phyloP scores from a whole-genome alignment of 108 stramenopile genomes.

The Aurantiochytrium sp. region DNA sequence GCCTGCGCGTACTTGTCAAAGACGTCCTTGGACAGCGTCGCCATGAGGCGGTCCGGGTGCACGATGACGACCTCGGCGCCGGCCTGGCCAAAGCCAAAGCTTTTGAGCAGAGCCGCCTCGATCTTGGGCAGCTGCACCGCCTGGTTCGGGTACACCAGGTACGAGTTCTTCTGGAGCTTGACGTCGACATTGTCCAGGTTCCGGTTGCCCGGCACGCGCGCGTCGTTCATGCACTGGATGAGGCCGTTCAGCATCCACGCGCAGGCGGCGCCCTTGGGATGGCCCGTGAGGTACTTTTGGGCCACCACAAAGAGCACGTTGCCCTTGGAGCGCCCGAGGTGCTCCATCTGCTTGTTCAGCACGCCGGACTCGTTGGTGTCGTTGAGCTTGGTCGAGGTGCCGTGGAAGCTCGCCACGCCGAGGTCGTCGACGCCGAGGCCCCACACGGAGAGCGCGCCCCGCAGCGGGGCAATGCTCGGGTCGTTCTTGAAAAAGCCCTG shows the following conservation, averaged over 20 bases:
- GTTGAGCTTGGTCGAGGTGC: conserved; percentile 33
- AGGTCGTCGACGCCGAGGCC: conserved; percentile 28
- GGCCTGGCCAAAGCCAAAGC: conserved; percentile 41
- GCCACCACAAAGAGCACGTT: conserved; percentile 31
- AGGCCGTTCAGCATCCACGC: conserved; percentile 41
- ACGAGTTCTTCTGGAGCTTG: conserved; percentile 14
- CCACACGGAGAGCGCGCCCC: conserved; percentile 24
- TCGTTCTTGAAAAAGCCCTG: not conserved
- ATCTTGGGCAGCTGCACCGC: conserved; percentile 4
- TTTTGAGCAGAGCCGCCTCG: conserved; percentile 29
- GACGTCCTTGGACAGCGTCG: not conserved
- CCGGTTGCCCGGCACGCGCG: conserved; percentile 33
- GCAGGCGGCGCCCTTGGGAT: conserved; percentile 35
- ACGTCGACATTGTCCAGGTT: conserved; percentile 27
- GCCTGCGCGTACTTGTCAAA: not conserved
- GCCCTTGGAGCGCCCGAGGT: conserved; percentile 27
- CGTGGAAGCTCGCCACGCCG: conserved; percentile 33
- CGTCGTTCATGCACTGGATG: conserved; percentile 23
- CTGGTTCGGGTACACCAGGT: conserved; percentile 34
- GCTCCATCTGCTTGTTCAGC: conserved; percentile 27
- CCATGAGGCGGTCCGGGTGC: conserved; percentile 26
- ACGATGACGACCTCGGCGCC: conserved; percentile 33
- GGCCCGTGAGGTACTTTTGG: conserved; percentile 38
- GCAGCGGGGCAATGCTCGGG: conserved; percentile 11
- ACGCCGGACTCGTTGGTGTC: conserved; percentile 39